A percentile compares a stretch with the other conserved stretches of the same genome.
phyloP scores from a whole-genome alignment of 1,284 basidiomycete genomes.

The Apiotrichum sp. region DNA sequence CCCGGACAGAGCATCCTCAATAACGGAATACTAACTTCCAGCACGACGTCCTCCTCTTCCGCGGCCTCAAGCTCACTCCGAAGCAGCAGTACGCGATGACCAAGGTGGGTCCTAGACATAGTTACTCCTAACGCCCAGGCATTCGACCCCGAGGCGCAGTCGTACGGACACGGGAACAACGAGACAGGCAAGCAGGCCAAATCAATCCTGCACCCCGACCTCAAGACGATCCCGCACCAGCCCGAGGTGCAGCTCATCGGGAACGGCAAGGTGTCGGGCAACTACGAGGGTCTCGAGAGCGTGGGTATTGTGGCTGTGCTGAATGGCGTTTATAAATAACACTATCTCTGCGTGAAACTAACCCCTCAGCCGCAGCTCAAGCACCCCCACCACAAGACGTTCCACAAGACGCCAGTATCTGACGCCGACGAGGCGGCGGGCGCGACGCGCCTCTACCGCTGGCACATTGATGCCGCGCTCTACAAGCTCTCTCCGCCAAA shows the following conservation, averaged over 20 bases:
- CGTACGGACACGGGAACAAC: conserved; percentile 77
- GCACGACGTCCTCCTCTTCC: conserved; percentile 70
- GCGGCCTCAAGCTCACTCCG: conserved; percentile 61
- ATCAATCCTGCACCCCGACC: conserved; percentile 73
- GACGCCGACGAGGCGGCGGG: conserved; percentile 69
- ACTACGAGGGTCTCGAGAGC: conserved; percentile 69
- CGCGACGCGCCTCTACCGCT: conserved; percentile 77
- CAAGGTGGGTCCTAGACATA: conserved; percentile 52
- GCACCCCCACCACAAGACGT: conserved; percentile 80
- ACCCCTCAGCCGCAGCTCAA: conserved; percentile 47
- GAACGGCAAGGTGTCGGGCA: conserved; percentile 59
- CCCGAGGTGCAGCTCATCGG: conserved; percentile 84
- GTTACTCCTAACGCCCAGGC: conserved; percentile 46
- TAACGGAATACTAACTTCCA: conserved; percentile 32
- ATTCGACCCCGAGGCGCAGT: conserved; percentile 66
- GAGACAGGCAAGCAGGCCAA: conserved; percentile 64
- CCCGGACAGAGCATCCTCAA: not conserved
- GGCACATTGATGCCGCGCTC: conserved; percentile 91
- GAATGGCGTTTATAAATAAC: too few species aligned
- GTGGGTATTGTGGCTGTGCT: conserved; percentile 40
- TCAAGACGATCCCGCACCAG: conserved; percentile 77
- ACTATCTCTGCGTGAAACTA: too few species aligned
- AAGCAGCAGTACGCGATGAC: conserved; percentile 78
- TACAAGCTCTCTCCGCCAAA: conserved; percentile 78
- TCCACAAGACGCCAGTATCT: conserved; percentile 77